A percentile compares a stretch with the other conserved stretches of the same genome.
phyloP scores from a whole-genome alignment of 2,329 filamentous ascomycete genomes.

The Tolypocladium inflatum region DNA sequence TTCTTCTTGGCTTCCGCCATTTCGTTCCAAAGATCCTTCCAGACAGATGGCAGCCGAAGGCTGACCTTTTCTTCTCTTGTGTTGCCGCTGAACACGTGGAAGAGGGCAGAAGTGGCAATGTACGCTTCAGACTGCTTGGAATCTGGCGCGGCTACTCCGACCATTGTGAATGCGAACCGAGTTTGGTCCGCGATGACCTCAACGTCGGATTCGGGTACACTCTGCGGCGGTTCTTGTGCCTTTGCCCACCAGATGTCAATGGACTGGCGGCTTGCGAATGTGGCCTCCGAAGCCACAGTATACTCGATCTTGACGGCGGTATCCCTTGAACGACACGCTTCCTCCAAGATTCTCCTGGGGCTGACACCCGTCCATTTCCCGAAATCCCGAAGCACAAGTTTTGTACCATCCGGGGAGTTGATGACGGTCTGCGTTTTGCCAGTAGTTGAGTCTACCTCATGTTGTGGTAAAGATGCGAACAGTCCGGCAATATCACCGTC shows the following conservation, averaged over 20 bases:
- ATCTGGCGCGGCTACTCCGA: slow-evolving; percentile 62
- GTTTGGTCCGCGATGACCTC: slow-evolving; percentile 36
- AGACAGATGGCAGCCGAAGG: slow-evolving; percentile 65
- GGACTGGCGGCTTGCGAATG: slow-evolving; percentile 67
- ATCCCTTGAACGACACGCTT: slow-evolving; percentile 78
- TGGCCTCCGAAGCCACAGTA: slow-evolving; percentile 59
- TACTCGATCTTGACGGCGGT: slow-evolving; percentile 57
- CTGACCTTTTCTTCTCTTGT: slow-evolving; percentile 80
- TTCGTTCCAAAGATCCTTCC: slow-evolving; percentile 81
- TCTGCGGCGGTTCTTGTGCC: slow-evolving; percentile 43
- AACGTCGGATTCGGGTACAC: slow-evolving; percentile 25
- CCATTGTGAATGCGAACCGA: slow-evolving; percentile 64
- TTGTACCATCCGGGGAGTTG: slow-evolving; percentile 40
- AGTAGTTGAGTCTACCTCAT: slow-evolving; percentile 46
- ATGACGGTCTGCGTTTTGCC: slow-evolving; percentile 50
- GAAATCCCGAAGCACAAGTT: slow-evolving; percentile 67
- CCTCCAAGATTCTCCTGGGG: slow-evolving; percentile 70
- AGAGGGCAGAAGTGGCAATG: slow-evolving; percentile 72
- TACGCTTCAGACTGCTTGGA: slow-evolving; percentile 78
- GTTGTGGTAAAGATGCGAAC: slow-evolving; percentile 51
- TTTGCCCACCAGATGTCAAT: slow-evolving; percentile 74
- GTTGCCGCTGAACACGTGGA: slow-evolving; percentile 68
- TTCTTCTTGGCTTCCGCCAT: slow-evolving; percentile 62
- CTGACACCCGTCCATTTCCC: slow-evolving; percentile 70
- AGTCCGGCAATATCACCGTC: slow-evolving; percentile 41